phyloP scores from a whole-genome alignment of 352 stramenopile species.

The Globisporangium uncinulatum region DNA sequence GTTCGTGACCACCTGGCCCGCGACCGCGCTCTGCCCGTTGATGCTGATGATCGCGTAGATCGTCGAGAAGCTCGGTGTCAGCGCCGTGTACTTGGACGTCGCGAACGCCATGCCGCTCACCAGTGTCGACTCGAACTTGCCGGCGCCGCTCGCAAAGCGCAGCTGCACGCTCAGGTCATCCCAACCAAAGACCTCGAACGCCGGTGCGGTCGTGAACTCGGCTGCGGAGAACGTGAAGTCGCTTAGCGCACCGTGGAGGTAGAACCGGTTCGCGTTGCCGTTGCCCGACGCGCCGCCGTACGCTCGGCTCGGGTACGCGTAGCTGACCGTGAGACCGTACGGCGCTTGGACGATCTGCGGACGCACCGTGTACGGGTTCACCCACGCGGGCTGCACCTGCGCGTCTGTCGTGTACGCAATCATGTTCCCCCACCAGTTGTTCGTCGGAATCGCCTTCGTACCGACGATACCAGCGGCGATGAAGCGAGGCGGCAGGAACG shows the following conservation, averaged over 20 bases:
- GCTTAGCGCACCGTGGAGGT: constrained; percentile 33
- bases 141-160: constrained; percentile 28
- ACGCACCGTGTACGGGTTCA: constrained; percentile 56
- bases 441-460: constrained; percentile 48
- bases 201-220: constrained; percentile 32
- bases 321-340: constrained; percentile 46
- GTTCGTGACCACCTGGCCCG: constrained; percentile 16
- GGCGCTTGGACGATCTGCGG: constrained; percentile 29
- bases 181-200: constrained; percentile 40
- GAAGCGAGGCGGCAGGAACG: constrained; percentile 45
- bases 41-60: constrained; percentile 38
- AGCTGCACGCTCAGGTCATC: constrained; percentile 50
- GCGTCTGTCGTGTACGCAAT: constrained; percentile 31
- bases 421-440: constrained; percentile 74
- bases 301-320: constrained; percentile 42
- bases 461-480: constrained; percentile 36
- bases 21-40: constrained; percentile 24
- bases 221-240: constrained; percentile 48
- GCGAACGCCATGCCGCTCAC: constrained; percentile 64
- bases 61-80: constrained; percentile 43
- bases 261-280: constrained; percentile 42
- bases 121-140: constrained; percentile 45
- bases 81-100: constrained; percentile 35
- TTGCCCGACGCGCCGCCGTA: constrained; percentile 45
- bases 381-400: constrained; percentile 45